A percentile compares a stretch with the other conserved stretches of the same genome.
phyloP scores from a whole-genome alignment of 2,329 filamentous ascomycete species.

The Sphaerulina musiva region DNA sequence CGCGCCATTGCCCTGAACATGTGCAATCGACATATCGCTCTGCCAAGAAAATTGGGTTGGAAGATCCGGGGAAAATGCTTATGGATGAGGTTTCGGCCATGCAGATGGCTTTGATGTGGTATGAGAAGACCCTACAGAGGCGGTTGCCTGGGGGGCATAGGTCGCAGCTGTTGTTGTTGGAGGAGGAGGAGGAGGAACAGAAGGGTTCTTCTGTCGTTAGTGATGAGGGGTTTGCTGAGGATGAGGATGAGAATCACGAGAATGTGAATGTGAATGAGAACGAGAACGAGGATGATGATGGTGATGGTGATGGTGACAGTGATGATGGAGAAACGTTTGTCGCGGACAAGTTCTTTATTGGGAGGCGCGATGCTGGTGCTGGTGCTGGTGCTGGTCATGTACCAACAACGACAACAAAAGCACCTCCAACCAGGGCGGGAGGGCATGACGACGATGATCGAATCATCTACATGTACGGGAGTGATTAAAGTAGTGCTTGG shows the following conservation, averaged over 20 bases:
- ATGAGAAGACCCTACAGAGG: background rate
- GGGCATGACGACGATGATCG: too few relatives aligned
- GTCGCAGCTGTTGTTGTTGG: background rate
- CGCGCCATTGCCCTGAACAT: background rate
- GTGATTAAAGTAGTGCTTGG: too few relatives aligned
- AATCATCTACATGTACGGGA: too few relatives aligned
- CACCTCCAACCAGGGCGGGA: too few relatives aligned
- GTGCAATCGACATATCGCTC: background rate
- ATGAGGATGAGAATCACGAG: background rate
- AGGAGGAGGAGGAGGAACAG: background rate
- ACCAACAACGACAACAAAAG: too few relatives aligned
- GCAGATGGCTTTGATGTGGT: background rate
- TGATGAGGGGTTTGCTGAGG: background rate
- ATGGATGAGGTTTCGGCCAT: background rate
- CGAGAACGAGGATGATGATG: background rate
- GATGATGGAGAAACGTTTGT: too few relatives aligned
- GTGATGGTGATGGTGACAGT: too few relatives aligned
- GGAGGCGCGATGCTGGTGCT: too few relatives aligned
- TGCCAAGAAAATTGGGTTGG: background rate
- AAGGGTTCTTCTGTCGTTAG: background rate
- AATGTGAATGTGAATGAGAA: background rate
- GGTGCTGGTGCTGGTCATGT: too few relatives aligned
- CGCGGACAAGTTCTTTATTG: too few relatives aligned
- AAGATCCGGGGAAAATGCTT: background rate
- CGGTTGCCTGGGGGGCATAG: background rate